Conservation (phyloP, 2,329 filamentous ascomycete species). For the Triangularia setosa region DNA sequence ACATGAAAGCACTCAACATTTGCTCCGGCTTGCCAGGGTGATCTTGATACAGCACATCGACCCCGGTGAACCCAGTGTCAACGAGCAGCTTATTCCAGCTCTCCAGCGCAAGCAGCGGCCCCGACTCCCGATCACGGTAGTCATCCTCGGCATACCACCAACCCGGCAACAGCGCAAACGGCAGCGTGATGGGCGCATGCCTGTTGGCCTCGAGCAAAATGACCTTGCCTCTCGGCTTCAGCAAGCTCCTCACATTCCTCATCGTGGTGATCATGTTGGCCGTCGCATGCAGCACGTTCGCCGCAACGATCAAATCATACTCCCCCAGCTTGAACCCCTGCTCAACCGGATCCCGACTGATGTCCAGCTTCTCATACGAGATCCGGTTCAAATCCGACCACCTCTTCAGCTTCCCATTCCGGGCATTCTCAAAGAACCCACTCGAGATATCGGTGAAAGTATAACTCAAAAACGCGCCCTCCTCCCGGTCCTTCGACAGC, state of each 20-base stretch:
- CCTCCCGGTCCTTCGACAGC: neutral
- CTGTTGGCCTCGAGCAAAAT: slow-evolving; percentile 17
- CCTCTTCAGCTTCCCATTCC: slow-evolving; percentile 21
- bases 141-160: slow-evolving; percentile 35
- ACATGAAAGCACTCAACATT: neutral
- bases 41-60: slow-evolving; percentile 12
- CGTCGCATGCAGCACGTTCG: slow-evolving; percentile 35
- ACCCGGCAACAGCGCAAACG: slow-evolving; percentile 26
- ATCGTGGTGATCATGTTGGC: slow-evolving; percentile 25
- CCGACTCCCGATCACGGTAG: slow-evolving; percentile 19
- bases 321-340: slow-evolving; percentile 30
- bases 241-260: slow-evolving; percentile 31
- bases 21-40: neutral
- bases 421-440: slow-evolving; percentile 29
- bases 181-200: neutral
- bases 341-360: slow-evolving; percentile 25
- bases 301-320: slow-evolving; percentile 36
- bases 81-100: slow-evolving; percentile 30
- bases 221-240: slow-evolving; percentile 38
- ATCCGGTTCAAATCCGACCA: slow-evolving; percentile 16
- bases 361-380: slow-evolving; percentile 29
- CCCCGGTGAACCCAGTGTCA: slow-evolving; percentile 15
- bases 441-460: slow-evolving; percentile 19
- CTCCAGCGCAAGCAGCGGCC: slow-evolving; percentile 27
- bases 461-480: slow-evolving; percentile 1